Percentiles rank a stretch among this genome's conserved stretches.
These are phyloP conservation scores for Loxodes magnus DNA, from an alignment of 73 alveolate species.

Conservation along the genomic window DNA sequence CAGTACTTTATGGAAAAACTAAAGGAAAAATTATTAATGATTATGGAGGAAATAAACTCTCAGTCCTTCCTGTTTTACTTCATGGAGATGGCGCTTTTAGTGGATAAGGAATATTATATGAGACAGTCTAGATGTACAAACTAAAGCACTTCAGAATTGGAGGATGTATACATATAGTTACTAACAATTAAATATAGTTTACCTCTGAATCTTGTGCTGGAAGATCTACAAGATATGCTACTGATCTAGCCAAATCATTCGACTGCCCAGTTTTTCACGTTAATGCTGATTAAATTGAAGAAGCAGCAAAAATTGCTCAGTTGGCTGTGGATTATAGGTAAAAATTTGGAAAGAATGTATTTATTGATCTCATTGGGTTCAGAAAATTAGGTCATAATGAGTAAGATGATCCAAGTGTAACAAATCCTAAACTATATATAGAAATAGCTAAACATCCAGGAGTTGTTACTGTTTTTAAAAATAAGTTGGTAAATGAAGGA, in stretches of 20 bases:
- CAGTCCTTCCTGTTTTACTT: constrained; percentile 46
- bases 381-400: constrained; percentile 64
- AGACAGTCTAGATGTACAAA: constrained; percentile 59
- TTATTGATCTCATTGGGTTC: constrained; percentile 79
- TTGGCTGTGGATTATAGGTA: constrained; percentile 41
- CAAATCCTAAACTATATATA: constrained; percentile 57
- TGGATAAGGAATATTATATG: constrained; percentile 85
- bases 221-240: constrained; percentile 29
- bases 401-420: constrained; percentile 57
- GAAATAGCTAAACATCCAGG: constrained; percentile 6
- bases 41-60: constrained; percentile 20
- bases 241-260: constrained; percentile 66
- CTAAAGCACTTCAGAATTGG: constrained; percentile 50
- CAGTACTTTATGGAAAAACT: constrained; percentile 71
- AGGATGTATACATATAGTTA: constrained; percentile 73
- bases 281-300: constrained; percentile 62
- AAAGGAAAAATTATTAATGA: constrained; percentile 80
- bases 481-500: constrained; percentile 44
- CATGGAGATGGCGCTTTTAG: constrained; percentile 93
- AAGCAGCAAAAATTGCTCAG: constrained; percentile 29
- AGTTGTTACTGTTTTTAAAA: constrained; percentile 12
- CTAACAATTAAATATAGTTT: constrained; percentile 73
- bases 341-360: constrained; percentile 31
- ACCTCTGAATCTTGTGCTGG: constrained; percentile 73
- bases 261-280: constrained; percentile 85